Evolutionary conservation across 2,329 filamentous ascomycete species (phyloP).

Genomic region (Escovopsis sp.): DNA sequence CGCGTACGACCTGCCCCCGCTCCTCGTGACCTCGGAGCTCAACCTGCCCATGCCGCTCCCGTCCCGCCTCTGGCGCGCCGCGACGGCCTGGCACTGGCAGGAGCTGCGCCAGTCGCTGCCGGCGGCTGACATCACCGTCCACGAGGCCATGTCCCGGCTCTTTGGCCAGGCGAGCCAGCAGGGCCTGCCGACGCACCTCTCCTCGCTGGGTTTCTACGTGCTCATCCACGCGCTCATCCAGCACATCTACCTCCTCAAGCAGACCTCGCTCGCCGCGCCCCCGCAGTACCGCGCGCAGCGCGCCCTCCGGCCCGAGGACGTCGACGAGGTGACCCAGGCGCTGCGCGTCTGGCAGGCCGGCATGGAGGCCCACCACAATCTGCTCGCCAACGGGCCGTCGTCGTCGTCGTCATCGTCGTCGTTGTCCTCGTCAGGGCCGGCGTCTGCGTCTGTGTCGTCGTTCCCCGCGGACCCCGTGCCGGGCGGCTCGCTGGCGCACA

Average conservation of each 20-base stretch:
- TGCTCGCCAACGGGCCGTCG: constrained; percentile 21
- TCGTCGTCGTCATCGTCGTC: too few species aligned
- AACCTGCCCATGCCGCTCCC: constrained; percentile 39
- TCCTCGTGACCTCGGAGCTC: constrained; percentile 44
- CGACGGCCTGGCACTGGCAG: constrained; percentile 45
- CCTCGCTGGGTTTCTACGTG: constrained; percentile 53
- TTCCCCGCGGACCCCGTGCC: constrained; percentile 33
- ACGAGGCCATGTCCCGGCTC: constrained; percentile 41
- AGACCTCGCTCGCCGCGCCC: constrained; percentile 38
- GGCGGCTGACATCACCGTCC: constrained; percentile 36
- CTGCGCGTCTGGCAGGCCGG: constrained; percentile 43
- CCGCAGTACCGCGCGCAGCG: constrained; percentile 35
- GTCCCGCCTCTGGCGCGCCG: constrained; percentile 42
- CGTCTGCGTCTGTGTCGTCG: constrained; percentile 28
- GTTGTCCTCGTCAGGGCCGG: too few species aligned
- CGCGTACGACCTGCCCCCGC: constrained; percentile 44
- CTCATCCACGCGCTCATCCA: constrained; percentile 59
- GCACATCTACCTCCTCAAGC: constrained; percentile 55
- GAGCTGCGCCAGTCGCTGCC: constrained; percentile 37
- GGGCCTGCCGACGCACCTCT: constrained; percentile 33
- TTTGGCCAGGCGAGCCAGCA: constrained; percentile 34
- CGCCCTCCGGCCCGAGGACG: constrained; percentile 37
- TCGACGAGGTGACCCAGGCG: constrained; percentile 41
- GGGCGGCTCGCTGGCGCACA: constrained; percentile 50
- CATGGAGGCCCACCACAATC: constrained; percentile 41